phyloP scores from a whole-genome alignment of 2,329 filamentous ascomycete genomes.

The Trichoderma polysporum region DNA sequence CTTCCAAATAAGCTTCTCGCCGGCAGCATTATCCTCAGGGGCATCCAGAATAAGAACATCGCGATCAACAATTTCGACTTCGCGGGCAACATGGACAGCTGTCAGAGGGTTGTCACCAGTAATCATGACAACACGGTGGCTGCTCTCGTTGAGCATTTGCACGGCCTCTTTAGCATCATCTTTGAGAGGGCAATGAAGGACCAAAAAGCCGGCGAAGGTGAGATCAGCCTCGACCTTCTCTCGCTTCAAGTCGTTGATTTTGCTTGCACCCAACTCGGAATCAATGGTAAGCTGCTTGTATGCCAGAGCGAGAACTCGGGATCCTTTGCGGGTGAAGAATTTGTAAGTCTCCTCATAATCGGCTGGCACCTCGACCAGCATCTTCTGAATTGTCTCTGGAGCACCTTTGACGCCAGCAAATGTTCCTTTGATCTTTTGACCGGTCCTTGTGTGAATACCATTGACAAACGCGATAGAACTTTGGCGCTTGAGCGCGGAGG shows the following conservation, averaged over 20 bases:
- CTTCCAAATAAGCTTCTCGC: constrained; percentile 85
- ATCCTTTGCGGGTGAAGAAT: constrained; percentile 94
- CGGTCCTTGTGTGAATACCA: constrained; percentile 67
- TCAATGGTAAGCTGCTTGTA: constrained; percentile 89
- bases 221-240: constrained; percentile 86
- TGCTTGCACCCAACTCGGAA: constrained; percentile 75
- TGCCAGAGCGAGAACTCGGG: constrained; percentile 86
- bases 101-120: constrained; percentile 97
- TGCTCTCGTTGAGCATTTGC: constrained; percentile 97
- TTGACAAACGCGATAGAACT: constrained; percentile 87
- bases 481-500: constrained; percentile 91
- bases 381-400: constrained; percentile 93
- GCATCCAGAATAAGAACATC: constrained; percentile 94
- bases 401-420: constrained; percentile 97
- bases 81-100: constrained; percentile 88
- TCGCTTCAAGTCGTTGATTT: constrained; percentile 90
- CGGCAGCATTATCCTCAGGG: constrained; percentile 81
- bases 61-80: constrained; percentile 96
- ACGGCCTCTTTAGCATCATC: constrained; percentile 93
- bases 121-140: constrained; percentile 98
- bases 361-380: constrained; percentile 77
- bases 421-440: constrained; percentile 76
- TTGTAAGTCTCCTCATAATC: constrained; percentile 99
- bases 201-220: constrained; percentile 90
- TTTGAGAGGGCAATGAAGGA: constrained; percentile 93